Evolutionary conservation across 2,329 filamentous ascomycete genomes (phyloP), one percentile per base, ranked within the genome.

Genomic region (Hymenoscyphus fructigenus): DNA sequence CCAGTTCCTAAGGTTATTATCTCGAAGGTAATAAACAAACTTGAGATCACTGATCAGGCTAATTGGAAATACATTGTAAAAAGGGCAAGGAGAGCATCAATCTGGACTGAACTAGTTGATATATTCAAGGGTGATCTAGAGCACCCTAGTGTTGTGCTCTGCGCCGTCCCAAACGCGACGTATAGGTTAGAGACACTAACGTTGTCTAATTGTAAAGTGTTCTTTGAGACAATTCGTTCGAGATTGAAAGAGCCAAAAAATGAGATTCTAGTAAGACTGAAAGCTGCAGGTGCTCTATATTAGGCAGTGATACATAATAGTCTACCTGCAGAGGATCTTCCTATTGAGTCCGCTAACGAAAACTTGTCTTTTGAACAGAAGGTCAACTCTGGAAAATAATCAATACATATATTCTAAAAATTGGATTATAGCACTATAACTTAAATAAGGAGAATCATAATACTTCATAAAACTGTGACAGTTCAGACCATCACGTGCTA

Each of bases 311-410:
- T 69, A 59, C 34, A 66, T 62, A 53, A 64, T 29, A 17, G 26
- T 55, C 61, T 67, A 66, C 63, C 63, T 47, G 32, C 32, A 68
- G 20, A 32, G 56, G 61, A 58, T 55, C 65, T 67, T 62, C 58
- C 59, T 26, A 67, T 69, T 64, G 65, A 69, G 60, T 67, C 59
- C 53, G 34, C 47, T 32, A 64, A 67, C 38, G 60, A 69, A 59
- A 56, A 38, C 38, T 28, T 69, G 50, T 53, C 62, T 38, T 69
- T 69, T 64, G 59, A 69, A 65, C 28, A 67, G 53, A 67, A 34
- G 41, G 66, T 69, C 26, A 69, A 61, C n/a, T 32, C 17, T 60
- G 34, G 34, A 66, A 64, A 63, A 61, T 63, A 67, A 57, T 59
- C 36, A 32, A 58, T 41, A 60, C 50, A 62, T 60, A 59, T 62